Evolutionary conservation across 78 protist species (phyloP).

Genomic region (Dictyostelium brefeldianum): DNA sequence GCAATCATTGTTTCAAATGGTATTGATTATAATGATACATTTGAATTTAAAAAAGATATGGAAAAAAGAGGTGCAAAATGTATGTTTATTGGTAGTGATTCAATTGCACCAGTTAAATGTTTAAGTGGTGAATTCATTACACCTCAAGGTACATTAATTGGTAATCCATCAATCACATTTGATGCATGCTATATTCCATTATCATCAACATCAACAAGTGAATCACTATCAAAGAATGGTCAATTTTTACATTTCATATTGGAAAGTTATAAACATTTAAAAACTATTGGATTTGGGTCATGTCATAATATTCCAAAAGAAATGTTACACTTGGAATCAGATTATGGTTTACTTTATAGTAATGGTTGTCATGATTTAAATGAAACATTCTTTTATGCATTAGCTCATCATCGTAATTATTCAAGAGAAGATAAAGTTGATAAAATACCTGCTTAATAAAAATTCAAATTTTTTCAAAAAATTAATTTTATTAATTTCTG

Average conservation of each 20-base stretch:
- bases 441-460: conserved; percentile 9
- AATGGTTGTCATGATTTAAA: not conserved
- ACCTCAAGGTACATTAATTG: not conserved
- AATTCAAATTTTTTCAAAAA: too few species aligned
- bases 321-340: not conserved
- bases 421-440: not conserved
- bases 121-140: not conserved
- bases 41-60: not conserved
- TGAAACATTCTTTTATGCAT: not conserved
- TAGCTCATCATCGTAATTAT: not conserved
- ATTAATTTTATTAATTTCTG: too few species aligned
- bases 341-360: not conserved
- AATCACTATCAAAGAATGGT: not conserved
- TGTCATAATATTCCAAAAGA: not conserved
- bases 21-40: not conserved
- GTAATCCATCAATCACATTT: not conserved
- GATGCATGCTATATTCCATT: conserved; percentile 6
- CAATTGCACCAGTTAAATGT: not conserved
- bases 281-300: not conserved
- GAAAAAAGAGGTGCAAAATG: not conserved
- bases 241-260: not conserved
- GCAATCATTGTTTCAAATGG: not conserved
- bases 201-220: not conserved
- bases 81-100: not conserved
- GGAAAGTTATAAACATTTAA: not conserved